A percentile compares a stretch with the other conserved stretches of the same genome.
Conservation (phyloP, 176 grass and related monocot species). For the Dendrocalamus sinicus region DNA sequence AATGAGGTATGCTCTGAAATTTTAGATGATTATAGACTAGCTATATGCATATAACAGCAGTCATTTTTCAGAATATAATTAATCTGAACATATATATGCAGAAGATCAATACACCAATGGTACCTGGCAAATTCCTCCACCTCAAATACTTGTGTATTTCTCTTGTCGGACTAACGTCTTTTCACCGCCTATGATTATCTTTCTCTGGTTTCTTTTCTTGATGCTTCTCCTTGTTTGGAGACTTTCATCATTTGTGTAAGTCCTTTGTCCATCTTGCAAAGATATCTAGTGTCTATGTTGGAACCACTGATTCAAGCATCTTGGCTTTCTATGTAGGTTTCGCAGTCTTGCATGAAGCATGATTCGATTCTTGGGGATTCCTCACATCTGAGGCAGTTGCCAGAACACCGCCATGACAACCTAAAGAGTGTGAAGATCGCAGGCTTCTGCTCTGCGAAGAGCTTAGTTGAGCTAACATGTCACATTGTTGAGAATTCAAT, state of each 20-base stretch:
- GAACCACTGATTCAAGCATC: not conserved
- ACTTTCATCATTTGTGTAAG: constrained; percentile 12
- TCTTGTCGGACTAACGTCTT: not conserved
- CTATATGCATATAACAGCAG: too few species aligned
- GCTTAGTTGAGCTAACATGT: not conserved
- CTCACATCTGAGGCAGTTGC: not conserved
- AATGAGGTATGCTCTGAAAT: not conserved
- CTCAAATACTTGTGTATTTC: not conserved
- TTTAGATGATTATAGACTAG: not conserved
- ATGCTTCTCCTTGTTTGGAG: constrained; percentile 23
- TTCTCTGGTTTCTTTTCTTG: not conserved
- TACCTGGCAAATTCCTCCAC: not conserved
- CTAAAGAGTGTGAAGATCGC: not conserved
- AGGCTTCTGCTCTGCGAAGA: not conserved
- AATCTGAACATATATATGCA: constrained; percentile 2
- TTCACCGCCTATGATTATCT: not conserved
- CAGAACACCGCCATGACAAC: not conserved
- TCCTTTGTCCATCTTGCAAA: not conserved
- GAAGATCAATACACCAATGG: not conserved
- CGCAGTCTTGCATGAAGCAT: not conserved
- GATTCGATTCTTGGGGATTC: not conserved
- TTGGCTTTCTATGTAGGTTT: not conserved
- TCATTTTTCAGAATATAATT: not conserved
- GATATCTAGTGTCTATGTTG: not conserved
- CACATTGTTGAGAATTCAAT: not conserved